Base-by-base conservation (phyloP, 345 rosid genomes). In the Gynandropsis gynandra region DNA sequence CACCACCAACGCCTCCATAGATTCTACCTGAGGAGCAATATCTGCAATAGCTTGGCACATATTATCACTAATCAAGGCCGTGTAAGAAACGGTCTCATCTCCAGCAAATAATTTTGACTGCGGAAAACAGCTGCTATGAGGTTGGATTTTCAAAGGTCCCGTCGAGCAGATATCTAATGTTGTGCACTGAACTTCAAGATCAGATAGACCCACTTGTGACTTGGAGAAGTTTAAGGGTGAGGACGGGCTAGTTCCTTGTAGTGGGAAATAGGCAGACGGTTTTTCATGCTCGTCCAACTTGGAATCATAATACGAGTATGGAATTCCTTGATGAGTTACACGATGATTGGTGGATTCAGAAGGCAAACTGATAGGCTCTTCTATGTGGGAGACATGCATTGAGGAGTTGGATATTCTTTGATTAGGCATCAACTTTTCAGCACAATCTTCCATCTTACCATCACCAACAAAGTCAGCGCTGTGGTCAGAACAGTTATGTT, bases 291-390 rank as follows among this genome's bases (percentile, higher is more conserved):
- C 78, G 47, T 73, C 76, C 48, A 76, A 61, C 56, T 73, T 76
- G 33, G 78, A 67, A 70, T 76, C 78, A 45, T 76, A 76, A 70
- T 61, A 76, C 42, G 72, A 75, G 65, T 67, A 77, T 5, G 72
- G 16, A 54, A 76, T 70, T 24, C 72, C 67, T n/a, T 47, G 64
- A n/a, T 44, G 62, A 62, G 69, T 62, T 34, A 62, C 67, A 43
- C 29, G 41, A 36, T 64, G 62, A 43, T 61, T 71, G 20, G 50
- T 38, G 32, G 75, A 67, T 52, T 46, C 75, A 49, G 71, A 49
- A 10, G 64, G 44, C 57, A 69, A 33, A 36, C 36, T 54, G 27
- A 47, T 33, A 3, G 60, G 59, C 40, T 67, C 70, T 7, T 50
- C 63, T 14, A 42, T 42, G 42, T 47, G 45, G 4, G 56, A 33